Base-by-base conservation (phyloP, 163 green algal species). In the Prototheca wickerhamii region DNA sequence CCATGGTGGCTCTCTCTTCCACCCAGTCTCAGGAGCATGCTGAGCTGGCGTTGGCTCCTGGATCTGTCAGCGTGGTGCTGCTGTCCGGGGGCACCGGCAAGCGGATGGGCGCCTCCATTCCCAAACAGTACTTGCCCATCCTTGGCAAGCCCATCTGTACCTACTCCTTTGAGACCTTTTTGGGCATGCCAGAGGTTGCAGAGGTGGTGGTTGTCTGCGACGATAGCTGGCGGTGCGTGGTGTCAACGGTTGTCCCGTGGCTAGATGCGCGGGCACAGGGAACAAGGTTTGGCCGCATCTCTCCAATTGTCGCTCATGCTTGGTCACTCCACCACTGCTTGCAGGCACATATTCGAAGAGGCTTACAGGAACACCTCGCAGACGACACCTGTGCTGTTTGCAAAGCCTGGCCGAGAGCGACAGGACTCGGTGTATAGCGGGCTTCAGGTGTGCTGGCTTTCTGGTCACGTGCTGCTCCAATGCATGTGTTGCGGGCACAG, bases 181-280 rank as follows among this genome's bases (percentile, higher is more conserved):
- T 83, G 0, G 65, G 32, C 33, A 96, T 99, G 89, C 73, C 66
- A 0, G 80, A 94, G 35, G 87, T 98, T 4, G 71, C 78, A 2
- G 89, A 97, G 68, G 81, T 99, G 4, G 84, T 99, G n/a, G 86
- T 99, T 25, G 93, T 99, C 18, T 97, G 91, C 63, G 91, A 95
- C 46, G 12, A 21, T 25, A 30, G 20, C 46, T 54, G 46, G 46
- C 46, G 46, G 46, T 54, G 46, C 12, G 46, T 5, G 12, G n/a
- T n/a, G n/a, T n/a, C n/a, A n/a, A n/a, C n/a, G n/a, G n/a, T n/a
- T n/a, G n/a, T n/a, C n/a, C n/a, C n/a, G n/a, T n/a, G n/a, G n/a
- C n/a, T n/a, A n/a, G n/a, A n/a, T n/a, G n/a, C n/a, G n/a, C n/a
- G n/a, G n/a, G n/a, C n/a, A n/a, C n/a, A n/a, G n/a, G n/a, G n/a